Conservation (phyloP, 371 early-diverging fungal genomes). For the Mortierella sp. region DNA sequence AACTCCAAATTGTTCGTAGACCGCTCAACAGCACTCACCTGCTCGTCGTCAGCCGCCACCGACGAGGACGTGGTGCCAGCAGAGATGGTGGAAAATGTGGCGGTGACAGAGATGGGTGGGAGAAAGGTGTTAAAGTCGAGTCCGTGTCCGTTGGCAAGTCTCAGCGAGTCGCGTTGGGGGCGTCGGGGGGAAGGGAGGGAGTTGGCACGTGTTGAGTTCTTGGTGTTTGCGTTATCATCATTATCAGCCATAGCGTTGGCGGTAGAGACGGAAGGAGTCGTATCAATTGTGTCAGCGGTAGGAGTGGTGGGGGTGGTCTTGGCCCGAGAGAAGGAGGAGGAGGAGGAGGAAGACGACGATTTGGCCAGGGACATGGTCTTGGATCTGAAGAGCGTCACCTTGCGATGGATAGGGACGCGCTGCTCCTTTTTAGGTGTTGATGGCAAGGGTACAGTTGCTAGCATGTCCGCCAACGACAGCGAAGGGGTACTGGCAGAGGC, state of each 20-base stretch:
- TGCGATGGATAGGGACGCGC: conserved; percentile 35
- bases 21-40: neutral
- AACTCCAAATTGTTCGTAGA: conserved; percentile 6
- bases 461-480: neutral
- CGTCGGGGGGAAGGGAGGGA: neutral
- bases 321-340: neutral
- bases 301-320: neutral
- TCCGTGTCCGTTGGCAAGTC: conserved; percentile 47
- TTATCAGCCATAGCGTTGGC: neutral
- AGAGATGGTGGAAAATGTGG: neutral
- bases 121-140: conserved; percentile 19
- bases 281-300: neutral
- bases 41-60: neutral
- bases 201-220: conserved; percentile 1
- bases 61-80: neutral
- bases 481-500: conserved; percentile 5
- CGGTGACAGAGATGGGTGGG: neutral
- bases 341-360: neutral
- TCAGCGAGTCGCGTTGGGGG: conserved; percentile 12
- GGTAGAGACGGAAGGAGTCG: conserved; percentile 12
- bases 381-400: conserved; percentile 43
- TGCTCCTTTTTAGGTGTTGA: neutral
- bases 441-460: neutral
- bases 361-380: conserved; percentile 19
- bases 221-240: conserved; percentile 4